A percentile compares a stretch with the other conserved stretches of the same genome.
phyloP scores from a whole-genome alignment of 176 grass and related monocot genomes.

The Saccharum spontaneum region DNA sequence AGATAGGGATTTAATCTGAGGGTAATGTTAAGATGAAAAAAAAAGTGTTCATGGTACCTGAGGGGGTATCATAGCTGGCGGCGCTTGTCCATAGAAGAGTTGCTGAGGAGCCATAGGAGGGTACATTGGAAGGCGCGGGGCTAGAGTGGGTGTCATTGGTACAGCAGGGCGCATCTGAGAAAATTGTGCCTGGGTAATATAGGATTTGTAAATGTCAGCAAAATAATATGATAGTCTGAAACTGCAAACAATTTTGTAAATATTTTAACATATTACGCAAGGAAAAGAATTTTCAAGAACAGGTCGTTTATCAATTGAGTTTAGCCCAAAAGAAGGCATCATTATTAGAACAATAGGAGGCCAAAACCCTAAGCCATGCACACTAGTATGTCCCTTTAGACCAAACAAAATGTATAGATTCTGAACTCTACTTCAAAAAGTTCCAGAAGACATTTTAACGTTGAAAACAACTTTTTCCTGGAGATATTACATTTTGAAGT shows the following conservation, averaged over 20 bases:
- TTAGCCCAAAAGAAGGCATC: not conserved
- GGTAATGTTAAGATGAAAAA: not conserved
- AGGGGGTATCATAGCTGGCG: slow-evolving; percentile 66
- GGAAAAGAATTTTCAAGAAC: not conserved
- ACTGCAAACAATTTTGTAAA: not conserved
- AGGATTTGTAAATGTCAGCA: slow-evolving; percentile 13
- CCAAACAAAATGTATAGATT: not conserved
- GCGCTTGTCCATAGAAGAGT: slow-evolving; percentile 89
- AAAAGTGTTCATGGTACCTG: slow-evolving; percentile 47
- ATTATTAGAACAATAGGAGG: not conserved
- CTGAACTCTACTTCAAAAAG: not conserved
- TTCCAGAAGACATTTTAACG: not conserved
- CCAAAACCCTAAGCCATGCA: too few relatives aligned
- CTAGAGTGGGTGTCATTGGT: slow-evolving; percentile 66
- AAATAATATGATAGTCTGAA: slow-evolving; percentile 11
- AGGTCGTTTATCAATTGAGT: not conserved
- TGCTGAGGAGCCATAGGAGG: slow-evolving; percentile 76
- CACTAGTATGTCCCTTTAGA: not conserved
- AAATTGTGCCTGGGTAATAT: slow-evolving; percentile 67
- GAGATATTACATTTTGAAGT: not conserved
- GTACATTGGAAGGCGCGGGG: slow-evolving; percentile 80
- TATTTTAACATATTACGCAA: not conserved
- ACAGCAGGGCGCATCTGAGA: slow-evolving; percentile 79
- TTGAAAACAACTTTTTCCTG: not conserved
- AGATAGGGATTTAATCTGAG: not conserved